Evolutionary conservation across 2,329 filamentous ascomycete species (phyloP), one percentile per base, ranked within the genome.

Genomic region (Dactylonectria macrodidyma): DNA sequence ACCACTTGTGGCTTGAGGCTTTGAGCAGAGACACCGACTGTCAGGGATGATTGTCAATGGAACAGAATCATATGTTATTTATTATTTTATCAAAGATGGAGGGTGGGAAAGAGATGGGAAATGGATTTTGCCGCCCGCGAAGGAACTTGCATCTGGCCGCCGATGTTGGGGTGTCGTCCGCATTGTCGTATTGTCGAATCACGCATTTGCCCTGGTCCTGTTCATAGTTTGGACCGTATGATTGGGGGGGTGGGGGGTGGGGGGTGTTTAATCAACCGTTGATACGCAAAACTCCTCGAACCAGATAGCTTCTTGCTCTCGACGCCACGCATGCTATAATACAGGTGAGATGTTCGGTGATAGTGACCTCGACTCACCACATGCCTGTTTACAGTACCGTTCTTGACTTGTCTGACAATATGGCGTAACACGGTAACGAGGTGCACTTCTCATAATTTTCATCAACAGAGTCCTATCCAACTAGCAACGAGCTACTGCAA

Each of bases 101-200:
- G 54, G 36, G 33, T n/a, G 30, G 22, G 47, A 61, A 66, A 63
- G 65, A 67, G 54, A 57, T 41, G 59, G 62, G 55, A 63, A 63
- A 55, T 55, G 47, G 56, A 63, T 62, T 67, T 62, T 59, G 48
- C 50, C 38, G 19, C 55, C 38, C 34, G 30, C 34, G 34, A 48
- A 34, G 54, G 38, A 63, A 59, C 36, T 52, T 67, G 59, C 59
- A 67, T 63, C 24, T 67, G 50, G 52, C 59, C 41, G 38, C 41
- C 41, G 65, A 55, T 59, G 59, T 63, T 63, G 22, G 30, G 54
- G 63, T 54, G 33, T 62, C 54, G 59, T 63, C 47, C 59, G 59
- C 65, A 59, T 63, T 38, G 33, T 65, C 59, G 59, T 59, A 59
- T 63, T 38, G 33, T 65, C 14, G 46, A 34, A 52, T 41, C 52